Base-by-base conservation (phyloP, 2,329 filamentous ascomycete species). In the Fusarium coffeatum region DNA sequence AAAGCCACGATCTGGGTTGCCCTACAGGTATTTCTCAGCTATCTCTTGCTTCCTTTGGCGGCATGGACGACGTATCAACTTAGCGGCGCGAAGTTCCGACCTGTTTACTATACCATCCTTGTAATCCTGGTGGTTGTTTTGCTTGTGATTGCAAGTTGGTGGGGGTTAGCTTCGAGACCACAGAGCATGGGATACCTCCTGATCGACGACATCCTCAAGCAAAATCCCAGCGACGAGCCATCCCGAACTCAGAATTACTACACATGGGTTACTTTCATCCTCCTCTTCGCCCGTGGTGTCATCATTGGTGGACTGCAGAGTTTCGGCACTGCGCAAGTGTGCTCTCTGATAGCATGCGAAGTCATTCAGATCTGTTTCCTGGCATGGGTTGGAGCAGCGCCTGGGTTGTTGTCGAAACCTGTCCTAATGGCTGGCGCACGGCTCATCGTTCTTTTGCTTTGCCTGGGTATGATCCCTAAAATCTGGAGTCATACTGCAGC, bases 31-130 rank as follows among this genome's bases (percentile, higher is more conserved):
- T 85, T 92, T 9, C 91, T 92, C 81, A 93, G 92, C 78, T 94
- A 90, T 79, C 90, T 94, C 72, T 83, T 93, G 46, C 80, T 94
- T 9, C 92, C 92, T 0, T 84, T 93, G 46, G 85, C 93, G 12
- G 86, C 92, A 0, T 79, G 93, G 50, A 92, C 91, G 9, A 86
- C 92, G 69, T 94, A 92, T 75, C 92, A 94, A 76, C 82, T 94
- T 48, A 68, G 66, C n/a, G 55, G 64, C 25, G 69, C 64, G 2
- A 23, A 25, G 1, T 15, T 49, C 0, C 34, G 74, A 3, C 76
- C 77, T 0, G 10, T 66, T 1, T 76, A 78, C 30, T 74, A 79
- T 40, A 74, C 67, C 0, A 27, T 72, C 84, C 90, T 48, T 2
- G 68, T 73, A 2, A 48, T 53, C 3, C 1, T 70, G 1, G 66